phyloP scores from a whole-genome alignment of 2,329 filamentous ascomycete genomes.

The Penicillium sp. region DNA sequence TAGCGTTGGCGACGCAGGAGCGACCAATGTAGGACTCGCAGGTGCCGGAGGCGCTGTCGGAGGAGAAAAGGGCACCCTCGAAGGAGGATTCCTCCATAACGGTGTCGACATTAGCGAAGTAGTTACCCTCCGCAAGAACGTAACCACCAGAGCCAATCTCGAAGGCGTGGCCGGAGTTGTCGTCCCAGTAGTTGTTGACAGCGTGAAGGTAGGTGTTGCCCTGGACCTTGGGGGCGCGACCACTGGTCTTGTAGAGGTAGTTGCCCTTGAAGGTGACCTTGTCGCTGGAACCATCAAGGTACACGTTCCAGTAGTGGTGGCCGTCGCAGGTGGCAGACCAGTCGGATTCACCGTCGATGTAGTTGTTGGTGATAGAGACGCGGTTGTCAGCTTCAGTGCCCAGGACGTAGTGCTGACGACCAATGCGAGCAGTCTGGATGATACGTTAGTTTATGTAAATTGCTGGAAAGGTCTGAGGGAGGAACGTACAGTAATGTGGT shows the following conservation, averaged over 20 bases:
- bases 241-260: slow-evolving; percentile 9
- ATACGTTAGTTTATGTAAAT: background rate
- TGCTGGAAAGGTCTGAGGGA: background rate
- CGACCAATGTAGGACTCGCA: background rate
- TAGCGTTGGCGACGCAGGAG: slow-evolving; percentile 2
- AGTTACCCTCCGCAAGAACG: slow-evolving; percentile 3
- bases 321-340: slow-evolving; percentile 10
- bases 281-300: slow-evolving; percentile 6
- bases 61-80: background rate
- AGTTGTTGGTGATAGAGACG: slow-evolving; percentile 9
- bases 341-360: slow-evolving; percentile 6
- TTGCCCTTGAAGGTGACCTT: slow-evolving; percentile 10
- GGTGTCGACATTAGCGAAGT: background rate
- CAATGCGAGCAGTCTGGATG: slow-evolving; percentile 7
- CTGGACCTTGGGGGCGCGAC: slow-evolving; percentile 7
- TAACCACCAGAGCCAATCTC: slow-evolving; percentile 1
- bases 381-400: slow-evolving; percentile 8
- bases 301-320: slow-evolving; percentile 9
- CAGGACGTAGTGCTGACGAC: slow-evolving; percentile 8
- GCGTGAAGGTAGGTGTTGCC: slow-evolving; percentile 7
- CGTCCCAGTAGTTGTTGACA: slow-evolving; percentile 9
- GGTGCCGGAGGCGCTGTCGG: background rate
- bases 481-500: slow-evolving; percentile 6
- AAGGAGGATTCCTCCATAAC: background rate
- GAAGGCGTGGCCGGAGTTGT: slow-evolving; percentile 4